Conservation (phyloP, 83 land plant species). For the Picea engelmannii region DNA sequence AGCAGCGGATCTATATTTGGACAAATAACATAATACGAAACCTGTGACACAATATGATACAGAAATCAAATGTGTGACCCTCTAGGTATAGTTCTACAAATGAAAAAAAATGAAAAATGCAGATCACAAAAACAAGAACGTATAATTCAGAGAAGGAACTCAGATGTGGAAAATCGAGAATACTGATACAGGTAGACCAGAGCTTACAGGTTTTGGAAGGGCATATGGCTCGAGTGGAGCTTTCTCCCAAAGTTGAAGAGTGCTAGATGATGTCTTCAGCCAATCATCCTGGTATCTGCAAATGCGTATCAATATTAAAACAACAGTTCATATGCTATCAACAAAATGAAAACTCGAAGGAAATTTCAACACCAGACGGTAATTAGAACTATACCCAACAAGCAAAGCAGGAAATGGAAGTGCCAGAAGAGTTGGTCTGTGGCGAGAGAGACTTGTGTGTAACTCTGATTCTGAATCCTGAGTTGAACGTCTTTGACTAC, state of each 20-base stretch:
- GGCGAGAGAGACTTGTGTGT: conserved; percentile 31
- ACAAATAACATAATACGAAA: conserved; percentile 76
- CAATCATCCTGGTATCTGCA: conserved; percentile 98
- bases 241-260: conserved; percentile 91
- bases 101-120: too few relatives aligned
- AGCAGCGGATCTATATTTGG: conserved; percentile 80
- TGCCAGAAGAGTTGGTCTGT: conserved; percentile 61
- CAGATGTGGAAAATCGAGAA: neutral
- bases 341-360: neutral
- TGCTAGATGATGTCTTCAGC: conserved; percentile 80
- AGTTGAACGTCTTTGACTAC: conserved; percentile 43
- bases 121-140: neutral
- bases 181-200: too few relatives aligned
- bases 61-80: neutral
- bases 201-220: too few relatives aligned
- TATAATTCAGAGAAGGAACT: conserved; percentile 1
- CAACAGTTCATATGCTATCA: neutral
- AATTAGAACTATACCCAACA: conserved; percentile 75
- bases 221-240: conserved; percentile 99
- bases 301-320: conserved; percentile 5
- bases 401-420: conserved; percentile 89
- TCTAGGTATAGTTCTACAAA: neutral
- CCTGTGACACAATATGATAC: conserved; percentile 44
- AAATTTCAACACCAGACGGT: neutral
- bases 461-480: conserved; percentile 73